Base-by-base conservation (phyloP, 106 monocot species). In the Allium fistulosum region DNA sequence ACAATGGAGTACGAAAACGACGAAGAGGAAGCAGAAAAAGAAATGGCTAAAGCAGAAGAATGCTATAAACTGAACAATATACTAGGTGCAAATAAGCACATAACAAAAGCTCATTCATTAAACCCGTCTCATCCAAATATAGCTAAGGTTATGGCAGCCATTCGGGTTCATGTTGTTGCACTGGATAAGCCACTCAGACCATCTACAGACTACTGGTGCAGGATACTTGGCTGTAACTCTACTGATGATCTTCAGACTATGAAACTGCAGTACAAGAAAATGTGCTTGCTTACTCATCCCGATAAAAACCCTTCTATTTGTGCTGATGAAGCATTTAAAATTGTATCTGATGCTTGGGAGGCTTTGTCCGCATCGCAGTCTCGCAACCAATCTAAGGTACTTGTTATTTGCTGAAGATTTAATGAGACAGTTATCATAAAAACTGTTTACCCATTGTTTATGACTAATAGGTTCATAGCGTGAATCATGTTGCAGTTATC, bases 21-120 rank as follows among this genome's bases (percentile, higher is more conserved):
- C 49, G 49, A 65, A 7, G 65, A 65, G 17, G 65, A 65, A 67
- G 73, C 65, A 53, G 64, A 73, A 53, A 73, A 65, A 48, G 73
- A 26, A 18, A 55, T 65, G 52, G 17, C 18, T 8, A 48, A 57
- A 16, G 66, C 74, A 4, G 74, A 74, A 15, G 7, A 17, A 14
- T 45, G 47, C 48, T 66, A 66, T 59, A 13, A 45, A 14, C 9
- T 46, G 22, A 57, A 65, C 48, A 59, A 74, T 10, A 15, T 59
- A 5, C 2, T 3, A 6, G 74, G 58, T 15, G 74, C 66, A 0
- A 26, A 57, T 4, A 18, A 53, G 17, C 16, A 64, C 1, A 58
- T 66, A 15, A 10, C 46, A 15, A 74, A 66, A 46, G 74, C 74
- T 7, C 18, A 74, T 9, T 26, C 57, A 3, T 17, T 74, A 1